Evolutionary conservation across 306 rosid species (phyloP), one percentile per base, ranked within the genome.

Genomic region (Cucurbita maxima): DNA sequence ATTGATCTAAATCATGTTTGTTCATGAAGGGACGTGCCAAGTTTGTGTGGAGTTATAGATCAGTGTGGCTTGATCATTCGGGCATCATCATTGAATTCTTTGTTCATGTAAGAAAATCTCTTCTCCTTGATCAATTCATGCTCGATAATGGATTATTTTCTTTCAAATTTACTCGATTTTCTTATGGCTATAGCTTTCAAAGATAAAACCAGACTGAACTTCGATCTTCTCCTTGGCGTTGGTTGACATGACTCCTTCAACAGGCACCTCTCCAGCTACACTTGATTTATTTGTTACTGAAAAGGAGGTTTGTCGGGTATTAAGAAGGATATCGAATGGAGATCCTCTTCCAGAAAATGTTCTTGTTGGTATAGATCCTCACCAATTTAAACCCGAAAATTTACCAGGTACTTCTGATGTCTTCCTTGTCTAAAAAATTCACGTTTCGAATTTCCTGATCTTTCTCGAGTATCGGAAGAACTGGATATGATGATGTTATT

Each of bases 311-410:
- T 13, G 73, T 54, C 4, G 8, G 18, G 20, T 19, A 25, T 8
- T 84, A 12, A 36, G 14, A n/a, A 56, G 16, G 67, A 41, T 74
- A 20, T 38, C 0, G 37, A 10, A 10, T 18, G 88, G 86, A 66
- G 19, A 71, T 5, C 75, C 75, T 50, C 59, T 72, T 5, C 88
- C 88, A 5, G 19, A 18, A 41, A 84, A 82, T 77, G 88, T 82
- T 44, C 4, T 43, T 10, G 10, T n/a, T 41, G 74, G 60, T 58
- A 41, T 75, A 45, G 63, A 84, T 61, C 88, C 88, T 38, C 77
- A 44, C 72, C 54, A 19, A 43, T 5, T 1, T 44, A 0, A 0
- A 55, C 88, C 88, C 7, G 14, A 54, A 10, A 13, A 54, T 36
- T 80, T 84, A 48, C 86, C 88, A 7, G 80, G 88, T 84, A 79